Base-by-base conservation (phyloP, 768 basidiomycete species). In the Leccinum barrowsii region DNA sequence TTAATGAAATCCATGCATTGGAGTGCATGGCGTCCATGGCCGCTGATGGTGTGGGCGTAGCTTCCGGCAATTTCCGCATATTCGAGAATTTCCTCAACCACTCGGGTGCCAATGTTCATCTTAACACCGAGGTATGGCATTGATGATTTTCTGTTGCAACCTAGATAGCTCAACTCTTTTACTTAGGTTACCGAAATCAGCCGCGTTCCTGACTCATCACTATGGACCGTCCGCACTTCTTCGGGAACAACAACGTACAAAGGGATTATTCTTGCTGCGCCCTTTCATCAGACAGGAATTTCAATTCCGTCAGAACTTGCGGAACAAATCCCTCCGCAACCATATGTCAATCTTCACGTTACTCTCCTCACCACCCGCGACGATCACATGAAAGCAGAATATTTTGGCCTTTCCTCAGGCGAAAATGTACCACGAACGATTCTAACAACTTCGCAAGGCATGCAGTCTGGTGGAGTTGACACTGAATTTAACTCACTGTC, bases 401-500 rank as follows among this genome's bases (percentile, higher is more conserved):
- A 92, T 73, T 94, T 98, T 70, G 81, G 78, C 50, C 76, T 89
- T 34, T 59, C 77, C 2, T 49, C 76, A 0, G 70, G 74, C 22
- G 69, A 76, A 3, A 68, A 68, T 28, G 74, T 85, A 2, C 90
- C 94, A 0, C 75, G 73, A 17, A 82, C 83, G 67, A 77, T 96
- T 61, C 75, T 97, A 54, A 94, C 94, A 7, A 88, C 90, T 0
- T 79, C 81, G 56, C 80, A 85, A 19, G 83, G 85, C n/a, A 76
- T 74, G 28, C 75, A 82, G 34, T 72, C 74, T n/a, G 81, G 82
- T 5, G 80, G 79, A 11, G 76, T 77, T 17, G 80, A 80, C 54
- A 90, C 94, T 1, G 86, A 90, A 59, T 97, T 98, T 76, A 92
- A 92, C 65, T 93, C 91, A 1, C 73, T 97, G 44, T 86, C 86